These are phyloP conservation scores for Metschnikowia aberdeeniae DNA, from an alignment of 805 yeast genomes.

Conservation along the genomic window DNA sequence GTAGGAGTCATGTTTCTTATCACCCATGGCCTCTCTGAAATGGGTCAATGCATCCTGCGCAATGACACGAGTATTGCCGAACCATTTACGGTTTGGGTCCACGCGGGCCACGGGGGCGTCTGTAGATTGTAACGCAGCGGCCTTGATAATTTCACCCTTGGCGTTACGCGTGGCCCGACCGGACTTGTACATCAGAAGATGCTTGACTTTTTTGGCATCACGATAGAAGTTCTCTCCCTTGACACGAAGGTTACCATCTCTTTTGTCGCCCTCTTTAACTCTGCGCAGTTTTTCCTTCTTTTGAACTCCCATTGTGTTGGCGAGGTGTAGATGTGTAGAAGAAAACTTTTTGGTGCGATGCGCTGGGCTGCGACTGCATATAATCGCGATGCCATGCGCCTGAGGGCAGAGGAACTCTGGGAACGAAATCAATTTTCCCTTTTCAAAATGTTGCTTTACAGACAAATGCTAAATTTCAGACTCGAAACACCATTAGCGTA, in stretches of 20 bases:
- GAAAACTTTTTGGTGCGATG: slow-evolving; percentile 6
- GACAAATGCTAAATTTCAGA: no score
- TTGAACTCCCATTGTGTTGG: slow-evolving; percentile 72
- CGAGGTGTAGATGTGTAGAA: neutral
- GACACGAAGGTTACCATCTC: slow-evolving; percentile 88
- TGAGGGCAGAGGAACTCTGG: neutral
- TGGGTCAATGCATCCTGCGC: slow-evolving; percentile 95
- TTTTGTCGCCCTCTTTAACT: slow-evolving; percentile 70
- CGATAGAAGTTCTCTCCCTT: slow-evolving; percentile 96
- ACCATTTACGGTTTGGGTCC: slow-evolving; percentile 96
- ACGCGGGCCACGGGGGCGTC: slow-evolving; percentile 89
- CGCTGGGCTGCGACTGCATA: neutral
- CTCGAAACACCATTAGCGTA: no score
- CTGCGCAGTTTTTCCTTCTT: slow-evolving; percentile 91
- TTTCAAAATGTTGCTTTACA: no score
- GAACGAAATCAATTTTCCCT: no score
- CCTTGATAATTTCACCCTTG: slow-evolving; percentile 79
- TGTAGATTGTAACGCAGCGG: slow-evolving; percentile 84
- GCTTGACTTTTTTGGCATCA: slow-evolving; percentile 89
- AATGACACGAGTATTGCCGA: slow-evolving; percentile 94
- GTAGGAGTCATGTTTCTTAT: slow-evolving; percentile 72
- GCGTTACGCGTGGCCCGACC: slow-evolving; percentile 87
- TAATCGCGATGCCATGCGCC: slow-evolving; percentile 1
- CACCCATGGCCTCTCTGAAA: slow-evolving; percentile 91
- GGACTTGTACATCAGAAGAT: slow-evolving; percentile 86